Evolutionary conservation across 495 filamentous ascomycete species (phyloP).

Genomic region (Oleoguttula mirabilis): DNA sequence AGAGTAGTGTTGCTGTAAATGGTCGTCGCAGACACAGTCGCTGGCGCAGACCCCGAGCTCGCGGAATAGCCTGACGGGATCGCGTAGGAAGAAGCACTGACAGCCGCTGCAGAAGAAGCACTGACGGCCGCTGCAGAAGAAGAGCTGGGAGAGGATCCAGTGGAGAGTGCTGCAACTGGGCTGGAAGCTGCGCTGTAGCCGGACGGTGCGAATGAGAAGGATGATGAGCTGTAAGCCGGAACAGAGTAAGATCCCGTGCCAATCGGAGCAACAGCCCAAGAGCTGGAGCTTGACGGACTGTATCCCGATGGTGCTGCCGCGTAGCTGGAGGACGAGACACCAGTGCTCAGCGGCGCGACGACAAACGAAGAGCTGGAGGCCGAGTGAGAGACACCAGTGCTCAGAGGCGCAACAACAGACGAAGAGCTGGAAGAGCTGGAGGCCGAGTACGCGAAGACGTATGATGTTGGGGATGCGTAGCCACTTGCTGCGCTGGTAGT

Average conservation of each 20-base stretch:
- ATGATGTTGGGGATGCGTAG: no score
- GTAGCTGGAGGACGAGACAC: neutral
- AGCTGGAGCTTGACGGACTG: neutral
- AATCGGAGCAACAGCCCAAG: neutral
- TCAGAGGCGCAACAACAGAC: neutral
- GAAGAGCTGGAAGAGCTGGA: neutral
- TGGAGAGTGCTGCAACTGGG: neutral
- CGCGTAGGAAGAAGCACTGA: no score
- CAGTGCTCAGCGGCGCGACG: conserved; percentile 1
- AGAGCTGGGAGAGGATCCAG: neutral
- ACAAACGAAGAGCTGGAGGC: conserved; percentile 1
- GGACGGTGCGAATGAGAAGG: conserved; percentile 6
- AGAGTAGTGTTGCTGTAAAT: neutral
- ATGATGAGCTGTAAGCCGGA: conserved; percentile 1
- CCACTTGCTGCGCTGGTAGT: no score
- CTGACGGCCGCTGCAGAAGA: neutral
- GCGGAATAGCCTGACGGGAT: no score
- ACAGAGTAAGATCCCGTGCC: neutral
- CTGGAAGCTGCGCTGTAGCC: conserved; percentile 3
- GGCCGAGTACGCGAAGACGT: neutral
- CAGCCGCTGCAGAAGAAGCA: neutral
- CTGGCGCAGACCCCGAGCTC: neutral
- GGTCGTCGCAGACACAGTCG: neutral
- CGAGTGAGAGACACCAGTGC: neutral
- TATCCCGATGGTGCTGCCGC: conserved; percentile 1